Base-by-base conservation (phyloP, 352 stramenopile genomes). In the Pseudoperonospora humuli region DNA sequence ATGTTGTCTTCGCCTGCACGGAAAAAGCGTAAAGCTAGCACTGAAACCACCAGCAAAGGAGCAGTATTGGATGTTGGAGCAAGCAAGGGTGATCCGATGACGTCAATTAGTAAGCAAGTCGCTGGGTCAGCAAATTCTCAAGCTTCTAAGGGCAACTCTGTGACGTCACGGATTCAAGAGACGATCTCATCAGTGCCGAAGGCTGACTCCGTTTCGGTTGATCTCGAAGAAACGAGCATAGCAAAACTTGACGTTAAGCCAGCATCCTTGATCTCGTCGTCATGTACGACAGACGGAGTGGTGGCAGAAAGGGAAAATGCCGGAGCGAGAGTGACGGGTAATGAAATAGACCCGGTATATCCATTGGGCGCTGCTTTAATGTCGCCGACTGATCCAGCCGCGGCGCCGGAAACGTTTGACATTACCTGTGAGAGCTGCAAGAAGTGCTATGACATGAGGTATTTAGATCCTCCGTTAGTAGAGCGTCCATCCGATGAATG, bases 361-460 rank as follows among this genome's bases (percentile, higher is more conserved):
- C 3, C 37, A 3, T 53, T 42, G 11, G 42, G 39, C 6, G 26
- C 31, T 35, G 15, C 37, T 47, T 55, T 24, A 27, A 46, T 17
- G 15, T 62, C 49, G 17, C 45, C 59, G 5, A 59, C 49, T 33
- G 59, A 68, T 14, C 54, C 50, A 46, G 35, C 54, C 39, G 59
- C 45, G 23, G 45, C 49, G 13, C 51, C 42, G 21, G 70, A 89
- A 49, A 61, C 67, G 11, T 90, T 82, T 57, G 70, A 93, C 19
- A 84, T 93, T 34, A 81, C 70, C 4, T 93, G 81, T 23, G 75
- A 73, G 20, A 74, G 66, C 17, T 93, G 81, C 46, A 76, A 75
- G 29, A 86, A 87, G 28, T 67, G 64, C 14, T 91, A 93, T 32
- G 81, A 93, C 56, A 86, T 86, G 58, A 69, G 78, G 28, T 88